phyloP scores from a whole-genome alignment of 2,329 filamentous ascomycete species.

The Dryadomyces quercivorus region DNA sequence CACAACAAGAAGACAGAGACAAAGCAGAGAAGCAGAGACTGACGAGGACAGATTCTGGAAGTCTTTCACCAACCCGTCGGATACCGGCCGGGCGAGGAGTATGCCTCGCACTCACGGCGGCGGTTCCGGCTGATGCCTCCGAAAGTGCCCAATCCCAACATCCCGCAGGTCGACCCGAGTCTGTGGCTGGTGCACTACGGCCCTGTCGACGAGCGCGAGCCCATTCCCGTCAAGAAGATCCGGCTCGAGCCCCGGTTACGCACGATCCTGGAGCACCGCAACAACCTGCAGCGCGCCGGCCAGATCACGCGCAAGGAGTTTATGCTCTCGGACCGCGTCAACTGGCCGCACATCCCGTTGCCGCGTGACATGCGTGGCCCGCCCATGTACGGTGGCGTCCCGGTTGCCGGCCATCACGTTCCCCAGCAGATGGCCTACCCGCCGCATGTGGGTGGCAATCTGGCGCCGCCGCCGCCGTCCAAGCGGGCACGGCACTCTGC shows the following conservation, averaged over 20 bases:
- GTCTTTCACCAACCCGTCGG: slow-evolving; percentile 74
- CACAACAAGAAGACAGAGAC: slow-evolving; percentile 12
- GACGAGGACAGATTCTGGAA: slow-evolving; percentile 58
- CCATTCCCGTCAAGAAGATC: slow-evolving; percentile 57
- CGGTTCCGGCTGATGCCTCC: slow-evolving; percentile 74
- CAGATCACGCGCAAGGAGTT: slow-evolving; percentile 86
- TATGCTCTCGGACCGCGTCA: slow-evolving; percentile 78
- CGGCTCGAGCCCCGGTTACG: slow-evolving; percentile 51
- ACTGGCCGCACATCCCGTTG: slow-evolving; percentile 77
- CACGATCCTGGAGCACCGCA: slow-evolving; percentile 46
- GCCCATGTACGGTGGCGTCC: slow-evolving; percentile 35
- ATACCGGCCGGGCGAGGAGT: slow-evolving; percentile 58
- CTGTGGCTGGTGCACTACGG: slow-evolving; percentile 91
- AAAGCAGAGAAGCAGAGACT: neutral
- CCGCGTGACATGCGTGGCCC: slow-evolving; percentile 41
- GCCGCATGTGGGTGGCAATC: slow-evolving; percentile 28
- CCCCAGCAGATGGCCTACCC: slow-evolving; percentile 53
- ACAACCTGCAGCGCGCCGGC: slow-evolving; percentile 59
- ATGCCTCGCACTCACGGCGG: slow-evolving; percentile 66
- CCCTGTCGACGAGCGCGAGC: slow-evolving; percentile 59
- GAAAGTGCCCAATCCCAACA: slow-evolving; percentile 56
- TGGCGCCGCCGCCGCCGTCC: slow-evolving; percentile 40
- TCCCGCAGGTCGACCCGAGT: slow-evolving; percentile 60
- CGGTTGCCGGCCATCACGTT: slow-evolving; percentile 28
- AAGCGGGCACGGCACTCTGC: slow-evolving; percentile 40